Evolutionary conservation across 108 stramenopile species (phyloP).

Genomic region (Ochromonas danica): DNA sequence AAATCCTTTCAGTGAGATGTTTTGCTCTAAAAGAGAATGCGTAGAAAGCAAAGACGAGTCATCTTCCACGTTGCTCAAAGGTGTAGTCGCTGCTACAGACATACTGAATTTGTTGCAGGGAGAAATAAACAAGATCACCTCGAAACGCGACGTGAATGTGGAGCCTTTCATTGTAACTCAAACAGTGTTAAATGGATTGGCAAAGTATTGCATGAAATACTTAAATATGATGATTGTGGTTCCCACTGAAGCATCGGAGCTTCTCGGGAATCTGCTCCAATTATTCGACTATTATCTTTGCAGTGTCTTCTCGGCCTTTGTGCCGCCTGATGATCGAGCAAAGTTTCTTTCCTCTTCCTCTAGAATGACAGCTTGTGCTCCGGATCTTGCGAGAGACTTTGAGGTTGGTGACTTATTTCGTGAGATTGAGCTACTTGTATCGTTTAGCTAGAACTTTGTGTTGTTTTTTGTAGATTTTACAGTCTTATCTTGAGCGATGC

Average conservation of each 20-base stretch:
- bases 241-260: slow-evolving; percentile 40
- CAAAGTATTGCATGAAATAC: slow-evolving; percentile 39
- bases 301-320: slow-evolving; percentile 42
- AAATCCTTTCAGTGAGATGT: no score
- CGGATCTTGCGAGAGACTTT: background rate
- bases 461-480: no score
- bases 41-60: no score
- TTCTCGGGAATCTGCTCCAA: slow-evolving; percentile 41
- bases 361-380: slow-evolving; percentile 1
- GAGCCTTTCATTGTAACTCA: slow-evolving; percentile 48
- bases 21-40: no score
- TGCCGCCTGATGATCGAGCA: slow-evolving; percentile 11
- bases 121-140: no score
- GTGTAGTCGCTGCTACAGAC: no score
- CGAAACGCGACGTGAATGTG: no score
- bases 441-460: background rate
- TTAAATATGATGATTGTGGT: slow-evolving; percentile 50
- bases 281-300: slow-evolving; percentile 50
- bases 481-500: no score
- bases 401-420: slow-evolving; percentile 16
- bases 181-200: slow-evolving; percentile 47
- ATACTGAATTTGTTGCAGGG: no score
- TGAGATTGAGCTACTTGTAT: background rate
- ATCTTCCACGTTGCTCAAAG: no score
- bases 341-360: background rate